Conservation (phyloP, 352 stramenopile species). For the Phytophthora foliorum region DNA sequence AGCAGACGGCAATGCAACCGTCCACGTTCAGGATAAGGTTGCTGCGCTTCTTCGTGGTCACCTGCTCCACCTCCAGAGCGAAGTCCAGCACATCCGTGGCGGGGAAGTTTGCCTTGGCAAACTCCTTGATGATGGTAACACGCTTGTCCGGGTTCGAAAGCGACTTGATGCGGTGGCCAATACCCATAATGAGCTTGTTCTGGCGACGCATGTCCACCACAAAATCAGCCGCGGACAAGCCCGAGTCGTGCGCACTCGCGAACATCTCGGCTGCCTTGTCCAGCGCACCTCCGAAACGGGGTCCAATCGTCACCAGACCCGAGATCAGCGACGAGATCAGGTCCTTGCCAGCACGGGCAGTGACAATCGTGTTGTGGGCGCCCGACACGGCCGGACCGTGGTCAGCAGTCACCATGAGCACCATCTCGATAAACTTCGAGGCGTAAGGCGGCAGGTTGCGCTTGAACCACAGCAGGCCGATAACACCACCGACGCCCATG, state of each 20-base stretch:
- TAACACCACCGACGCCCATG: slow-evolving; percentile 94
- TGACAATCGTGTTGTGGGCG: slow-evolving; percentile 97
- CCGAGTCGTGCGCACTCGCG: slow-evolving; percentile 90
- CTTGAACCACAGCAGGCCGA: slow-evolving; percentile 97
- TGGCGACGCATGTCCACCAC: slow-evolving; percentile 95
- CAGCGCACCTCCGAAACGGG: slow-evolving; percentile 96
- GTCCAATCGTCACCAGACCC: slow-evolving; percentile 96
- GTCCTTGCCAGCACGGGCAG: slow-evolving; percentile 96
- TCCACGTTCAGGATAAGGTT: slow-evolving; percentile 99
- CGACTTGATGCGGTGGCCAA: slow-evolving; percentile 97
- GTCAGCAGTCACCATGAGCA: slow-evolving; percentile 98
- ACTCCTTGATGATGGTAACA: slow-evolving; percentile 97
- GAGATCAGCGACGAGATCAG: slow-evolving; percentile 97
- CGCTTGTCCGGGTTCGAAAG: slow-evolving; percentile 97
- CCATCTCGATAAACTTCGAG: slow-evolving; percentile 98
- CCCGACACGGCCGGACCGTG: slow-evolving; percentile 96
- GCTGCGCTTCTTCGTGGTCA: slow-evolving; percentile 97
- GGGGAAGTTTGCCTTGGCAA: slow-evolving; percentile 94
- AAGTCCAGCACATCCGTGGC: slow-evolving; percentile 96
- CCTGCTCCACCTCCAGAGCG: slow-evolving; percentile 95
- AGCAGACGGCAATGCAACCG: slow-evolving; percentile 97
- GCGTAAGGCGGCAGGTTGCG: slow-evolving; percentile 90
- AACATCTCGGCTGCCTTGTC: slow-evolving; percentile 96
- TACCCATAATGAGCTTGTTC: slow-evolving; percentile 98
- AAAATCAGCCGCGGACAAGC: slow-evolving; percentile 91